Evolutionary conservation across 768 basidiomycete genomes (phyloP).

Genomic region (Harrya chromipes): DNA sequence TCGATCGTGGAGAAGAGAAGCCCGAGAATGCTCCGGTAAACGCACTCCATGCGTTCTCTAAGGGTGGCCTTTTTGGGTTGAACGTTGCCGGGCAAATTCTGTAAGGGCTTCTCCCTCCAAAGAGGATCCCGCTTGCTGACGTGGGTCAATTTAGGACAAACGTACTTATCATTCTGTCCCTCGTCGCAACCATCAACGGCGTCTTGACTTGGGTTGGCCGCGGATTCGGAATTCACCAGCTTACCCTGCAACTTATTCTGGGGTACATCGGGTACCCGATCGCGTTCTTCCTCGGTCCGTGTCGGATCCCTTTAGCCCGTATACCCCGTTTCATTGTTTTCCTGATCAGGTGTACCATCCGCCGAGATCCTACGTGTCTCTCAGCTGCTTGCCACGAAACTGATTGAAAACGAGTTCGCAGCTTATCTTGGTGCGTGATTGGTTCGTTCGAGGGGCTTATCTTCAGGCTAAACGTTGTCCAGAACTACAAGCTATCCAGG

Average conservation of each 20-base stretch:
- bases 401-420: slow-evolving; percentile 85
- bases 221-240: slow-evolving; percentile 77
- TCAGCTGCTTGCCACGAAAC: slow-evolving; percentile 79
- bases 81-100: slow-evolving; percentile 86
- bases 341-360: slow-evolving; percentile 60
- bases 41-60: slow-evolving; percentile 83
- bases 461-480: slow-evolving; percentile 6
- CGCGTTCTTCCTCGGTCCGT: slow-evolving; percentile 63
- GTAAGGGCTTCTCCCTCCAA: slow-evolving; percentile 37
- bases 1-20: slow-evolving; percentile 70
- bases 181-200: slow-evolving; percentile 80
- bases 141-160: slow-evolving; percentile 51
- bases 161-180: slow-evolving; percentile 79
- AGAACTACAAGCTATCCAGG: slow-evolving; percentile 45
- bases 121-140: slow-evolving; percentile 7
- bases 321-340: slow-evolving; percentile 1
- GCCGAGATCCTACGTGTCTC: slow-evolving; percentile 79
- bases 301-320: not conserved
- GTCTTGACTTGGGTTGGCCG: slow-evolving; percentile 86
- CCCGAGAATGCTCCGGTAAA: slow-evolving; percentile 62
- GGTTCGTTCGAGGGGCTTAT: not conserved
- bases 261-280: slow-evolving; percentile 89
- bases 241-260: slow-evolving; percentile 82
- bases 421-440: slow-evolving; percentile 51
- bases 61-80: slow-evolving; percentile 82